phyloP scores from a whole-genome alignment of 345 rosid species.

The Trapa incisa region DNA sequence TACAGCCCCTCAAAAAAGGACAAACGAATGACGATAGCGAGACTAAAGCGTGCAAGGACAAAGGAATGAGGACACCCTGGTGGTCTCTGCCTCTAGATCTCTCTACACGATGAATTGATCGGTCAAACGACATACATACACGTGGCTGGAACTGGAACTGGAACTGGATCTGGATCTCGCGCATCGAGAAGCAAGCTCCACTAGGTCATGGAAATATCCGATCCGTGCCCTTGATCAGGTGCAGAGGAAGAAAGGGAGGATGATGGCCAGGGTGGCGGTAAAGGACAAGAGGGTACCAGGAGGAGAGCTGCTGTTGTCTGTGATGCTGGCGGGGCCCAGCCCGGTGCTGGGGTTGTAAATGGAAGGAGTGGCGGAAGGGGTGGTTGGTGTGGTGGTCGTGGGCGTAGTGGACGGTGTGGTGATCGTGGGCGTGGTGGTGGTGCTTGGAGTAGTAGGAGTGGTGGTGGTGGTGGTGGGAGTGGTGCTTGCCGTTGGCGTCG shows the following conservation, averaged over 20 bases:
- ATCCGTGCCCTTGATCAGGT: conserved; percentile 7
- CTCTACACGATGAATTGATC: conserved; percentile 9
- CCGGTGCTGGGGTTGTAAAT: conserved; percentile 15
- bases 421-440: no score
- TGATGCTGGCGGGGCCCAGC: conserved; percentile 13
- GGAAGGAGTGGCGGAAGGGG: conserved; percentile 7
- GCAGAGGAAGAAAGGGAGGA: no score
- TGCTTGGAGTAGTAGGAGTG: no score
- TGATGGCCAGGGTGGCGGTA: conserved; percentile 10
- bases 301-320: not conserved
- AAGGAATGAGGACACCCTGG: no score
- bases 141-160: no score
- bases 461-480: no score
- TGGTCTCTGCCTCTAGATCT: no score
- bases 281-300: conserved; percentile 3
- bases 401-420: conserved; percentile 10
- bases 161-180: not conserved
- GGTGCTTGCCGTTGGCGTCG: no score
- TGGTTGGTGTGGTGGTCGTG: conserved; percentile 10
- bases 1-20: no score
- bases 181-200: conserved; percentile 12
- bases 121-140: no score
- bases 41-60: no score
- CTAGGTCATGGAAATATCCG: not conserved
- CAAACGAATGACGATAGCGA: no score